Base-by-base conservation (phyloP, 805 yeast species). In the Cyberlindnera lachancei region DNA sequence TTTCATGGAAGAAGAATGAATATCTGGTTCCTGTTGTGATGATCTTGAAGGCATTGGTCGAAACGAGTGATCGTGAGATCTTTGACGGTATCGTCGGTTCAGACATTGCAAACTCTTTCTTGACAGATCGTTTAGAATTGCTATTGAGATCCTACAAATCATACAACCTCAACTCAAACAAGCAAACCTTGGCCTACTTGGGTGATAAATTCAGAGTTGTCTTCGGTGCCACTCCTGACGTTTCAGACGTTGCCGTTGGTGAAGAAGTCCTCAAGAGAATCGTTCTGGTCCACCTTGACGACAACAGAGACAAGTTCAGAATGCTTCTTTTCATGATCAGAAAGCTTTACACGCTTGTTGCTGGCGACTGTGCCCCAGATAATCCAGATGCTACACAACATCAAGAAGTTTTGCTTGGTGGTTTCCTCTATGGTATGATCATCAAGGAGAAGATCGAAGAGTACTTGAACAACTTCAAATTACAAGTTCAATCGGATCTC, bases 321-420 rank as follows among this genome's bases (percentile, higher is more conserved):
- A 67, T 88, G 79, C 63, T 92, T 39, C 61, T 88, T 39, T 92
- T 88, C 63, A 92, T 92, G 97, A 79, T 92, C 50, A 76, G 97
- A 68, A 92, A 92, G 62, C 70, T 92, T 40, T 92, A 92, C 58
- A 72, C 97, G 0, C 70, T 92, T 43, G 97, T 90, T 27, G 96
- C 96, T 23, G 96, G 96, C 39, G 96, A 90, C 55, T 90, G 96
- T 59, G 66, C 88, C 33, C 90, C 96, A 13, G 98, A 92, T 59
- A 92, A 92, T 63, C 98, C 98, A 56, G 98, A 92, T 78, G 94
- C 97, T 30, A 85, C 96, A 8, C 98, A 92, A 68, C 96, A 92
- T 68, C 98, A 92, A 63, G 98, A 92, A 63, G 84, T 92, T 20
- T 63, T 92, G 41, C 70, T 92, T 36, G 97, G 97, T 43, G 98